A percentile compares a stretch with the other conserved stretches of the same genome.
phyloP scores from a whole-genome alignment of 164 flowering plant species.

The Kingdonia uniflora region DNA sequence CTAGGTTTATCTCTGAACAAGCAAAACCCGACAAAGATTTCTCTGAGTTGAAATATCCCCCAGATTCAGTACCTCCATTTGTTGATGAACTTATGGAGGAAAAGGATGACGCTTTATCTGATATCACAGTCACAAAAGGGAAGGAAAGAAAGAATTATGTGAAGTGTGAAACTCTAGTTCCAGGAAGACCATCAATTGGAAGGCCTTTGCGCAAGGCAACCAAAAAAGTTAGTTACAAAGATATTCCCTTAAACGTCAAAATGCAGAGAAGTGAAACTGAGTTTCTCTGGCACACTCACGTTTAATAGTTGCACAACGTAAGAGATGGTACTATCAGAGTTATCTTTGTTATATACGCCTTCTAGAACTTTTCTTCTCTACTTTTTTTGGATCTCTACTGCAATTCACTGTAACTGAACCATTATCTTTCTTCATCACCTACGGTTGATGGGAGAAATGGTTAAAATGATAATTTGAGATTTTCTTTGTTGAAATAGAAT shows the following conservation, averaged over 20 bases:
- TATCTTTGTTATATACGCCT: not conserved
- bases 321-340: not conserved
- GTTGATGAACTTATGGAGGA: slow-evolving; percentile 13
- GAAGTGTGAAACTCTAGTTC: slow-evolving; percentile 7
- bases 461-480: too few relatives aligned
- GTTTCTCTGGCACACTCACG: too few relatives aligned
- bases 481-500: too few relatives aligned
- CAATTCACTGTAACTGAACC: not conserved
- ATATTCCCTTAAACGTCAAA: slow-evolving; percentile 45
- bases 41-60: slow-evolving; percentile 49
- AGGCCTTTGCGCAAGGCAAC: too few relatives aligned
- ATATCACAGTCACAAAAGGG: not conserved
- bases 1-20: slow-evolving; percentile 23
- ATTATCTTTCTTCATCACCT: not conserved
- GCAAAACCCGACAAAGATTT: slow-evolving; percentile 32
- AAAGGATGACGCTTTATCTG: slow-evolving; percentile 9
- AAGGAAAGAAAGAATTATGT: not conserved
- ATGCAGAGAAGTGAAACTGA: slow-evolving; percentile 30
- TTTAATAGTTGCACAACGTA: too few relatives aligned
- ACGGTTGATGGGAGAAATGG: not conserved
- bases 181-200: too few relatives aligned
- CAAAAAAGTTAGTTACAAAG: slow-evolving; percentile 68
- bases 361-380: not conserved
- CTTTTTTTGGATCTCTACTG: not conserved
- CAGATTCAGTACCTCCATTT: slow-evolving; percentile 13